Conservation (phyloP, 2,329 filamentous ascomycete species). For the Colletotrichum zoysiae region DNA sequence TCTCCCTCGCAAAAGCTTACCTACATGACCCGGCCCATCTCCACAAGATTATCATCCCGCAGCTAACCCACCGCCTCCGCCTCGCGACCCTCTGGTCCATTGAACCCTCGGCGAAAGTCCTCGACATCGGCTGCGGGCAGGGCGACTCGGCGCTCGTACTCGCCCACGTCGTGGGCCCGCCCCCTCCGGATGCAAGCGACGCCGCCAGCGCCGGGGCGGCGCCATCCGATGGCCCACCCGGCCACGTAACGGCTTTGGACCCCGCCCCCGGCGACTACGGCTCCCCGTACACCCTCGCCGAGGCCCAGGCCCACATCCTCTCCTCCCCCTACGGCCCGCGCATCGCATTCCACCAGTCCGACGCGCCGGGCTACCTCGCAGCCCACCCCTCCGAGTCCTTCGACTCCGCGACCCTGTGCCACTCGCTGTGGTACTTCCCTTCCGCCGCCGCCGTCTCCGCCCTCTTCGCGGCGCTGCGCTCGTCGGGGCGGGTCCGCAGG, state of each 20-base stretch:
- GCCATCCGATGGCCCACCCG: background rate
- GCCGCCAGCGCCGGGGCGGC: background rate
- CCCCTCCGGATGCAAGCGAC: background rate
- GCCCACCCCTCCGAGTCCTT: slow-evolving; percentile 4
- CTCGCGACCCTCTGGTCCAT: slow-evolving; percentile 38
- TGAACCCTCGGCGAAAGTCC: slow-evolving; percentile 24
- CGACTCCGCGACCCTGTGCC: slow-evolving; percentile 31
- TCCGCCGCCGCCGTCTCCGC: slow-evolving; percentile 8
- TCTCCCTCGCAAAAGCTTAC: slow-evolving; percentile 30
- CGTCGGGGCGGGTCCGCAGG: background rate
- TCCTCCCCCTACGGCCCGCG: slow-evolving; percentile 10
- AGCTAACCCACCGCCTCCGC: slow-evolving; percentile 38
- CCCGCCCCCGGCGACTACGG: slow-evolving; percentile 36
- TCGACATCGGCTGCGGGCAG: slow-evolving; percentile 42
- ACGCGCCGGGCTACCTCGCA: slow-evolving; percentile 29
- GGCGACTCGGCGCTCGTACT: slow-evolving; percentile 39
- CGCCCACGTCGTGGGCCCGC: slow-evolving; percentile 22
- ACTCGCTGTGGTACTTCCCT: slow-evolving; percentile 39
- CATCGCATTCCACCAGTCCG: slow-evolving; percentile 24
- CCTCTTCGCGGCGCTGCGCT: slow-evolving; percentile 21
- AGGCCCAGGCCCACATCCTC: slow-evolving; percentile 30
- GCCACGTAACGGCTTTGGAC: slow-evolving; percentile 36
- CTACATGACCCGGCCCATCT: slow-evolving; percentile 27
- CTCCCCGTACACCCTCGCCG: slow-evolving; percentile 34
- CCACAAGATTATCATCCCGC: slow-evolving; percentile 31